Percentiles rank a stretch among this genome's conserved stretches.
Evolutionary conservation across 2,329 filamentous ascomycete species (phyloP).

Genomic region (Xylaria sp.): DNA sequence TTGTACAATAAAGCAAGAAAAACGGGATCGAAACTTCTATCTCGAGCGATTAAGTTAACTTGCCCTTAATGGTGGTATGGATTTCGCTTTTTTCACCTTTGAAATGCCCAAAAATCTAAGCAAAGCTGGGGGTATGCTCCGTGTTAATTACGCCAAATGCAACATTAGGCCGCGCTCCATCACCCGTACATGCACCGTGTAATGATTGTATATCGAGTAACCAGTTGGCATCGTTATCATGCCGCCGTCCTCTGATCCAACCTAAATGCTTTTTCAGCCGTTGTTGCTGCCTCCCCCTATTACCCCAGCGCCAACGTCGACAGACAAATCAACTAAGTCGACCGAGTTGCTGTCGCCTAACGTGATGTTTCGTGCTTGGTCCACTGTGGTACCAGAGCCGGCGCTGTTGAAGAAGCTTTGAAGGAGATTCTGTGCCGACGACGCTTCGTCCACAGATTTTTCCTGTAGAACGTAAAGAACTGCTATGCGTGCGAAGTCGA

Average conservation of each 20-base stretch:
- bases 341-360: conserved; percentile 60
- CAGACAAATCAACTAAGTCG: conserved; percentile 61
- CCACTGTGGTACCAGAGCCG: conserved; percentile 47
- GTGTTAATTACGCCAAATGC: conserved; percentile 36
- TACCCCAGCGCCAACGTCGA: conserved; percentile 52
- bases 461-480: conserved; percentile 72
- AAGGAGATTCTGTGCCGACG: conserved; percentile 64
- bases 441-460: conserved; percentile 61
- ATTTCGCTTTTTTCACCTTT: conserved; percentile 23
- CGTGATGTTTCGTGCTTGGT: conserved; percentile 55
- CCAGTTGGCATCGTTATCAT: conserved; percentile 25
- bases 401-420: conserved; percentile 65
- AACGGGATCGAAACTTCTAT: conserved; percentile 16
- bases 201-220: conserved; percentile 23
- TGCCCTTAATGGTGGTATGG: conserved; percentile 14
- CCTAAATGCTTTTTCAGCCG: conserved; percentile 29
- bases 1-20: conserved; percentile 34
- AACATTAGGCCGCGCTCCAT: conserved; percentile 22
- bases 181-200: conserved; percentile 25
- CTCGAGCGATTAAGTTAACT: conserved; percentile 6
- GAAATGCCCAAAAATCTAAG: conserved; percentile 35
- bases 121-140: conserved; percentile 29
- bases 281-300: conserved; percentile 39
- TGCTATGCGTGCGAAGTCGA: conserved; percentile 72
- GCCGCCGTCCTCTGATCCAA: conserved; percentile 13